A percentile compares a stretch with the other conserved stretches of the same genome.
These are phyloP conservation scores for Calocera viscosa DNA, from an alignment of 768 basidiomycete species.

Conservation along the genomic window DNA sequence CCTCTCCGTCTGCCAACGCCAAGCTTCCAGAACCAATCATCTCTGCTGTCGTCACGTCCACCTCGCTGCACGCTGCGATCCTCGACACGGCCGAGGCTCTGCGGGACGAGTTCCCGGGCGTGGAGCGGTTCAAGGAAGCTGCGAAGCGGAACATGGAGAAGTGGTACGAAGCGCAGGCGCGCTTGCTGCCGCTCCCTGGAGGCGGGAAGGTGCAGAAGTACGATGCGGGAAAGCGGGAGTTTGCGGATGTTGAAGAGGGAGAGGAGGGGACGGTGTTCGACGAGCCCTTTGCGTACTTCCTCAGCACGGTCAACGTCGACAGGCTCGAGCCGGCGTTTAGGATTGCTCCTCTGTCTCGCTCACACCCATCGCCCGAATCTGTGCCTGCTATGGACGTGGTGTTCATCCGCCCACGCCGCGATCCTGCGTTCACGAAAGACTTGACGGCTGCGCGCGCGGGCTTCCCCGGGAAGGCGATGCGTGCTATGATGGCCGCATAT, in stretches of 20 bases:
- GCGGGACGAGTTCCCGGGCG: slow-evolving; percentile 52
- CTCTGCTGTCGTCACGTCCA: slow-evolving; percentile 79
- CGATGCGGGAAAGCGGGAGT: slow-evolving; percentile 38
- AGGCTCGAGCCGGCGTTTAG: slow-evolving; percentile 73
- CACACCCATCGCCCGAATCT: slow-evolving; percentile 30
- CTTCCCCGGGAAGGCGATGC: slow-evolving; percentile 45
- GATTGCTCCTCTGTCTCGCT: slow-evolving; percentile 52
- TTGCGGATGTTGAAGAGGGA: slow-evolving; percentile 34
- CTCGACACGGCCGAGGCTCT: slow-evolving; percentile 69
- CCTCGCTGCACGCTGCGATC: slow-evolving; percentile 72
- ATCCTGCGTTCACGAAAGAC: slow-evolving; percentile 31
- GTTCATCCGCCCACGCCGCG: slow-evolving; percentile 57
- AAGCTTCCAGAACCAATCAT: slow-evolving; percentile 23
- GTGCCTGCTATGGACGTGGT: slow-evolving; percentile 52
- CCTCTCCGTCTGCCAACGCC: slow-evolving; percentile 25
- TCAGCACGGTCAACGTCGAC: slow-evolving; percentile 71
- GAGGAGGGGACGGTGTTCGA: slow-evolving; percentile 35
- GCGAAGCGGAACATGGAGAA: slow-evolving; percentile 59
- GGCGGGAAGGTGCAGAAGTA: slow-evolving; percentile 43
- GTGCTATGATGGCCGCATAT: slow-evolving; percentile 58
- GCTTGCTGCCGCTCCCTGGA: slow-evolving; percentile 38
- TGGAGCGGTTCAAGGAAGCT: slow-evolving; percentile 80
- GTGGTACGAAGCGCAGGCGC: slow-evolving; percentile 54
- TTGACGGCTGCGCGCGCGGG: slow-evolving; percentile 29
- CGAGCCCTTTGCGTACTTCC: slow-evolving; percentile 80